A percentile compares a stretch with the other conserved stretches of the same genome.
phyloP scores from a whole-genome alignment of 164 flowering plant genomes.

The Kalanchoe fedtschenkoi region DNA sequence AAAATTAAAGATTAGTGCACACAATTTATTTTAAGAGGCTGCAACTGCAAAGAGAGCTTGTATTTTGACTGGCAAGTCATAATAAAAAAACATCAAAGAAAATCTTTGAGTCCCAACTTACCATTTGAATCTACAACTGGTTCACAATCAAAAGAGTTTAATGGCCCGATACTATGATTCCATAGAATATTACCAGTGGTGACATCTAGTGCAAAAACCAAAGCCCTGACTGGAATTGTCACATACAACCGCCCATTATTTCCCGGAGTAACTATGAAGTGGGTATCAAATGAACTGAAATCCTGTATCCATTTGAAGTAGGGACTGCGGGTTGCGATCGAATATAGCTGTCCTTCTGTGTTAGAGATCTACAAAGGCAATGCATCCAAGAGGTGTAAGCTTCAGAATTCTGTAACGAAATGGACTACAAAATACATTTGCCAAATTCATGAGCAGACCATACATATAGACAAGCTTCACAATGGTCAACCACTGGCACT shows the following conservation, averaged over 20 bases:
- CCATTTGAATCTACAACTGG: constrained; percentile 77
- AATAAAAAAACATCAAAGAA: no score
- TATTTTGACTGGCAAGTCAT: no score
- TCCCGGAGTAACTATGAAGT: constrained; percentile 51
- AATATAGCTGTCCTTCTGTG: constrained; percentile 65
- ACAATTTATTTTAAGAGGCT: background rate
- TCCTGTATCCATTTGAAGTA: constrained; percentile 77
- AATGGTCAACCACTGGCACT: constrained; percentile 66
- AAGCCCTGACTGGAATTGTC: constrained; percentile 35
- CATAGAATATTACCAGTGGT: constrained; percentile 56
- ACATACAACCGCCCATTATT: constrained; percentile 72
- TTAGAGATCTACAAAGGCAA: constrained; percentile 52
- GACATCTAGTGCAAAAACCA: constrained; percentile 61
- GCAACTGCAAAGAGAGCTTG: background rate
- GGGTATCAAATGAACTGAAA: constrained; percentile 48
- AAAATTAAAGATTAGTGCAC: background rate
- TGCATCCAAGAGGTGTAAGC: no score
- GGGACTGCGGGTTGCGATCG: constrained; percentile 48
- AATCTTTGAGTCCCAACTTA: constrained; percentile 14
- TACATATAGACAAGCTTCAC: constrained; percentile 86
- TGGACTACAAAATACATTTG: background rate
- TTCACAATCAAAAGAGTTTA: constrained; percentile 34
- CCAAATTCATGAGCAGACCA: constrained; percentile 14
- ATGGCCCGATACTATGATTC: constrained; percentile 63
- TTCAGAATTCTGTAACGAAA: background rate